Evolutionary conservation across 2,329 filamentous ascomycete genomes (phyloP), one percentile per base, ranked within the genome.

Genomic region (Davidsoniella eucalypti): DNA sequence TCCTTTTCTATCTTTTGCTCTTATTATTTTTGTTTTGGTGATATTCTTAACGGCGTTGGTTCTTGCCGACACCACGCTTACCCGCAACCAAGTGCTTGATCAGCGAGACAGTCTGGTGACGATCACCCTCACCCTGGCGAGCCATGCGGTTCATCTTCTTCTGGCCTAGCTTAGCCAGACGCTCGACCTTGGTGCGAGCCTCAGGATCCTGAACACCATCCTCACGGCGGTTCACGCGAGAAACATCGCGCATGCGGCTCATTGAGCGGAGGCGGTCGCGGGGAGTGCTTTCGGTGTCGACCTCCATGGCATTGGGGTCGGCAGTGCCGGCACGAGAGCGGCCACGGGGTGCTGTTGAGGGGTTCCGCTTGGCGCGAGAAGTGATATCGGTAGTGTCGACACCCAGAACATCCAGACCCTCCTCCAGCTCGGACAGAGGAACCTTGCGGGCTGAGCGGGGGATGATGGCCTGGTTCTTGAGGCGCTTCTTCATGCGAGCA

Each of bases 121-220:
- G 80, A 73, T 98, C 92, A 55, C 83, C 88, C 71, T 98, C 92
- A 73, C 92, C 92, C 73, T 93, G 86, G 65, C 88, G 81, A 42
- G 92, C 92, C 83, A 93, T 92, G 57, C 90, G 79, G 72, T 98
- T 98, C 87, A 93, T 95, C 78, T 87, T 90, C 75, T 90, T 87
- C 80, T 98, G 93, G 60, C 81, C 75, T 63, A 98, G 69, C 75
- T 94, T 96, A 63, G 80, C 75, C 63, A 93, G 71, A 60, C 82
- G 80, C 66, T 94, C 88, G 37, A 86, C 87, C 76, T 90, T 93
- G 54, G 72, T 74, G 57, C 84, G 76, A 46, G 75, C 70, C 49
- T 63, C 66, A 56, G 78, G 75, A 61, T 84, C 76, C 53, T 72
- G 75, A 40, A 96, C 81, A 68, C 86, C 87, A 56, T 87, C 85